Base-by-base conservation (phyloP, 768 basidiomycete genomes). In the Glaciozyma martinii region DNA sequence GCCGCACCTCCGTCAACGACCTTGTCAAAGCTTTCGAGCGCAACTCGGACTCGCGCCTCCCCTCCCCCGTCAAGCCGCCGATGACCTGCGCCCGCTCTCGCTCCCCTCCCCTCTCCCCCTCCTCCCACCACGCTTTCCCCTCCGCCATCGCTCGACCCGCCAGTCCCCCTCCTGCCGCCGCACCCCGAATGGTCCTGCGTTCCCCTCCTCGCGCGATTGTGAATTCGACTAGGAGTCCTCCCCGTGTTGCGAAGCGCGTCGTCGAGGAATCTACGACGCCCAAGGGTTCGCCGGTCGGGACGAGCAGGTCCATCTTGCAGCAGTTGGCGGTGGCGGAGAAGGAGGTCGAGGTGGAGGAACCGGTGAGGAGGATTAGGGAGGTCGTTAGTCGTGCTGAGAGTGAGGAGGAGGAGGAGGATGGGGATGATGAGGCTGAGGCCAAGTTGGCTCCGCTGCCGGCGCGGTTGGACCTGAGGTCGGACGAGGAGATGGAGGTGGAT, bases 1-100 rank as follows among this genome's bases (percentile, higher is more conserved):
- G 65, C 37, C 68, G 65, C 1, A 65, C 68, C 9, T 66, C 65
- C 12, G 65, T 70, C 40, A 66, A 63, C 62, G 68, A 70, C 47
- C 65, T 65, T 16, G 60, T 63, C 59, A 66, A 63, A 42, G 61
- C 62, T 3, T 70, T 66, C 60, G 68, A 70, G 60, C 25, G 63
- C 19, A 49, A 63, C 21, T 44, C 37, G 0, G 27, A 66, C 59
- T 33, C 59, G 21, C 46, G 58, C 52, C 65, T 60, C 0, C 65
- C 62, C 3, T 66, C 65, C 21, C 68, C 68, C 3, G 52, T 53
- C 21, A 70, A 70, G 60, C 58, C 63, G 44, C 61, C 65, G 10
- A 44, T 65, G 10, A 56, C 68, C 3, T 50, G 57, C 50, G n/a
- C 8, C 27, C 23, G n/a, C 42, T n/a, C n/a, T n/a, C n/a, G n/a